These are phyloP conservation scores for Fusarium begoniae DNA, from an alignment of 2,329 filamentous ascomycete genomes.

Conservation along the genomic window DNA sequence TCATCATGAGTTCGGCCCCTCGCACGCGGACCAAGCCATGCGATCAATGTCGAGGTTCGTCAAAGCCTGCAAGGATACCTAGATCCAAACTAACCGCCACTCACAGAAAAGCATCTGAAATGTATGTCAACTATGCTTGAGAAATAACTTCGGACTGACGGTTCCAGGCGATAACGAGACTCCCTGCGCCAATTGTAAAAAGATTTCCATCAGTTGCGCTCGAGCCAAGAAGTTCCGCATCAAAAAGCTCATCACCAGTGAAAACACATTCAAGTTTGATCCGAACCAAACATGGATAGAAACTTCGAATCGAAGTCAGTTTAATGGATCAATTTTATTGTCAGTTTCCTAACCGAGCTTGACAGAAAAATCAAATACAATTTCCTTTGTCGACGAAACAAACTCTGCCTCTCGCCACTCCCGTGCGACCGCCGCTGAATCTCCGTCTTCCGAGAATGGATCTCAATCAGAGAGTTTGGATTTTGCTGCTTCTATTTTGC, in stretches of 20 bases:
- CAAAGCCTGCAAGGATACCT: background rate
- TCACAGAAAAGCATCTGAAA: background rate
- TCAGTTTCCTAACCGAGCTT: fast-evolving
- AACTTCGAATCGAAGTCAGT: background rate
- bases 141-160: fast-evolving
- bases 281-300: background rate
- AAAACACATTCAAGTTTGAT: background rate
- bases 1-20: background rate
- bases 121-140: fast-evolving
- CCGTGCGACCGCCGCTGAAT: background rate
- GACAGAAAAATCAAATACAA: background rate
- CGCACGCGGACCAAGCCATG: background rate
- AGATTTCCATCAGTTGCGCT: background rate
- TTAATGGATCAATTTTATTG: fast-evolving
- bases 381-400: background rate
- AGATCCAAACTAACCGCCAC: background rate
- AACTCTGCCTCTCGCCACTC: background rate
- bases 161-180: background rate
- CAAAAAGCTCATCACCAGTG: background rate
- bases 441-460: background rate
- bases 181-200: background rate
- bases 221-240: background rate
- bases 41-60: background rate
- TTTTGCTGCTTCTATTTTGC: background rate
- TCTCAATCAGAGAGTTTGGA: background rate